Evolutionary conservation across 1,139 yeast species (phyloP).

Genomic region (Pichia sp.): DNA sequence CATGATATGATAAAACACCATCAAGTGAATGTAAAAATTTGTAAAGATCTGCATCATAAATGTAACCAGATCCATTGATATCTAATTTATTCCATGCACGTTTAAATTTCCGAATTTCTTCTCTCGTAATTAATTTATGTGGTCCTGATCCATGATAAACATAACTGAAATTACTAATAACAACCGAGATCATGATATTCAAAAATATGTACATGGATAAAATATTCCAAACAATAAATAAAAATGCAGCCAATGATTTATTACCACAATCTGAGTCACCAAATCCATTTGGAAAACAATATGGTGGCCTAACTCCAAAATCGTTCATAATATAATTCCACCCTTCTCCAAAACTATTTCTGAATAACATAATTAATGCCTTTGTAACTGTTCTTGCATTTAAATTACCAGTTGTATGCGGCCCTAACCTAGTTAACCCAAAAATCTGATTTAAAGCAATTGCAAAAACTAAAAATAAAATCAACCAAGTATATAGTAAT

Average conservation of each 20-base stretch:
- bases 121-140: conserved; percentile 57
- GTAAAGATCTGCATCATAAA: conserved; percentile 51
- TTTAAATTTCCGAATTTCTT: conserved; percentile 71
- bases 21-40: conserved; percentile 53
- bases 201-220: conserved; percentile 90
- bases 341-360: conserved; percentile 93
- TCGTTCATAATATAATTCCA: conserved; percentile 91
- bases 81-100: conserved; percentile 72
- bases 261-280: conserved; percentile 77
- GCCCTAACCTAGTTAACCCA: conserved; percentile 79
- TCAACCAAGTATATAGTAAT: conserved; percentile 77
- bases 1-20: conserved; percentile 70
- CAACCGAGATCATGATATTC: conserved; percentile 85
- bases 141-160: conserved; percentile 53
- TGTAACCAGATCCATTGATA: conserved; percentile 71
- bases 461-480: conserved; percentile 77
- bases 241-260: conserved; percentile 60
- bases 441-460: conserved; percentile 90
- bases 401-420: conserved; percentile 63
- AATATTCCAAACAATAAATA: conserved; percentile 86
- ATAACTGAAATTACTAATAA: conserved; percentile 87
- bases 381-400: conserved; percentile 85
- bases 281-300: conserved; percentile 43
- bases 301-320: conserved; percentile 58
- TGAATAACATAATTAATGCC: conserved; percentile 68